phyloP scores from a whole-genome alignment of 441 rosid genomes.

The Dalechampia spathulata region DNA sequence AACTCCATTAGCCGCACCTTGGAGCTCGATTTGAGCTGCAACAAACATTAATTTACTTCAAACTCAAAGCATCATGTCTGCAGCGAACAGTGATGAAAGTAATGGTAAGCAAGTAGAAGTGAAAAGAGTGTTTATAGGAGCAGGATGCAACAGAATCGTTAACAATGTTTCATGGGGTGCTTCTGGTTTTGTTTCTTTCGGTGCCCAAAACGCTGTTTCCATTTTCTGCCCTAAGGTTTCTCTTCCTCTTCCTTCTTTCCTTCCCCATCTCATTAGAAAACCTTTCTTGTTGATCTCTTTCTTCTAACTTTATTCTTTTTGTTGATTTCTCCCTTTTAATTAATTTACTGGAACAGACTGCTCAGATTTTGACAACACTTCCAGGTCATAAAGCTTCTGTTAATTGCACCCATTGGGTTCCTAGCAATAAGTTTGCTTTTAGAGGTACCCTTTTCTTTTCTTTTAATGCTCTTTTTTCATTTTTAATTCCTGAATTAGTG shows the following conservation, averaged over 20 bases:
- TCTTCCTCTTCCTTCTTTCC: not conserved
- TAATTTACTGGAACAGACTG: slow-evolving; percentile 36
- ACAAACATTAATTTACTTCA: no score
- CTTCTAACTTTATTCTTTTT: no score
- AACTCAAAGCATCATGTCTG: not conserved
- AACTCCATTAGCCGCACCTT: no score
- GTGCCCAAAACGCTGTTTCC: slow-evolving; percentile 84
- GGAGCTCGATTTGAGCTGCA: no score
- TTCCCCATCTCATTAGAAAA: not conserved
- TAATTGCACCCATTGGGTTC: slow-evolving; percentile 93
- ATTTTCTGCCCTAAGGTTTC: slow-evolving; percentile 67
- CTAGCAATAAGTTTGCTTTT: slow-evolving; percentile 68
- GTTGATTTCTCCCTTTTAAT: not conserved
- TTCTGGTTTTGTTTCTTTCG: slow-evolving; percentile 67
- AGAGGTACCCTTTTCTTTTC: slow-evolving; percentile 39
- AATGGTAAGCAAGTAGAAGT: slow-evolving; percentile 23
- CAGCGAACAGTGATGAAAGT: not conserved
- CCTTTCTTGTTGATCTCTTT: not conserved
- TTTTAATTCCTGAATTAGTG: not conserved
- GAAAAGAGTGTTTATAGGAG: slow-evolving; percentile 70
- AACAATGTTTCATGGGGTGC: slow-evolving; percentile 97
- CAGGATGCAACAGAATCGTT: slow-evolving; percentile 90
- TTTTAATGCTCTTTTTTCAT: not conserved
- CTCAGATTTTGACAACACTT: slow-evolving; percentile 84
- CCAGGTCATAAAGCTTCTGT: slow-evolving; percentile 82